Percentiles rank a stretch among this genome's conserved stretches.
phyloP scores from a whole-genome alignment of 208 protist species.

The Herpetomonas muscarum region DNA sequence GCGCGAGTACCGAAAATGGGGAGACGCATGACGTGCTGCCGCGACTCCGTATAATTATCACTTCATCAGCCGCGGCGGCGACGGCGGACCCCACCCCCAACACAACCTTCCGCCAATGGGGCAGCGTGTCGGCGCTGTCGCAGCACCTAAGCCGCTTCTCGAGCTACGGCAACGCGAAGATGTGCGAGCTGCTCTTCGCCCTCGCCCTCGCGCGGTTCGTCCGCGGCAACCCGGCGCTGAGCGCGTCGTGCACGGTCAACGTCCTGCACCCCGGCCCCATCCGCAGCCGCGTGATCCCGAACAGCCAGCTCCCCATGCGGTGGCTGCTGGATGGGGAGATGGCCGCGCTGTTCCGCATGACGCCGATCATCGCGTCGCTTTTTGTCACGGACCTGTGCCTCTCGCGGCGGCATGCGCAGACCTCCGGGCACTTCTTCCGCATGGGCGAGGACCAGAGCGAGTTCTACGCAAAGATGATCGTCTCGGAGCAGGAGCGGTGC shows the following conservation, averaged over 20 bases:
- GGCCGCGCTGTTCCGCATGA: slow-evolving; percentile 40
- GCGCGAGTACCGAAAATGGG: no score
- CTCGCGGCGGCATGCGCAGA: slow-evolving; percentile 40
- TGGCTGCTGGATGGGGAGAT: slow-evolving; percentile 35
- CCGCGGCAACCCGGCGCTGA: slow-evolving; percentile 25
- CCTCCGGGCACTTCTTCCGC: slow-evolving; percentile 68
- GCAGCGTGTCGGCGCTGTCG: slow-evolving; percentile 13
- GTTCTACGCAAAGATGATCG: slow-evolving; percentile 22
- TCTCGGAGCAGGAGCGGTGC: slow-evolving; percentile 11
- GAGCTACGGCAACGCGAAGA: slow-evolving; percentile 51
- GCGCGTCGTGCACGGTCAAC: slow-evolving; percentile 42
- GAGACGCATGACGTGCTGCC: no score
- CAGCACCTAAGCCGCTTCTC: slow-evolving; percentile 28
- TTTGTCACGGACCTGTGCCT: slow-evolving; percentile 60
- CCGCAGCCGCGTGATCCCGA: slow-evolving; percentile 31
- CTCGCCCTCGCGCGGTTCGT: slow-evolving; percentile 54
- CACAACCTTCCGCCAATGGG: slow-evolving; percentile 31
- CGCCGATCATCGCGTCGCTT: slow-evolving; percentile 46
- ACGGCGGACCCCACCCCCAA: slow-evolving; percentile 24
- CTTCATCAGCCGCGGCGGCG: slow-evolving; percentile 39
- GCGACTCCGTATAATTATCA: slow-evolving; percentile 51
- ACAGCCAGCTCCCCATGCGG: slow-evolving; percentile 34
- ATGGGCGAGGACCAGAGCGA: slow-evolving; percentile 68
- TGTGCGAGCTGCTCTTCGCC: slow-evolving; percentile 66
- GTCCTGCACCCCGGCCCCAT: slow-evolving; percentile 52